Base-by-base conservation (phyloP, 176 grass and related monocot genomes). In the Themeda triandra region DNA sequence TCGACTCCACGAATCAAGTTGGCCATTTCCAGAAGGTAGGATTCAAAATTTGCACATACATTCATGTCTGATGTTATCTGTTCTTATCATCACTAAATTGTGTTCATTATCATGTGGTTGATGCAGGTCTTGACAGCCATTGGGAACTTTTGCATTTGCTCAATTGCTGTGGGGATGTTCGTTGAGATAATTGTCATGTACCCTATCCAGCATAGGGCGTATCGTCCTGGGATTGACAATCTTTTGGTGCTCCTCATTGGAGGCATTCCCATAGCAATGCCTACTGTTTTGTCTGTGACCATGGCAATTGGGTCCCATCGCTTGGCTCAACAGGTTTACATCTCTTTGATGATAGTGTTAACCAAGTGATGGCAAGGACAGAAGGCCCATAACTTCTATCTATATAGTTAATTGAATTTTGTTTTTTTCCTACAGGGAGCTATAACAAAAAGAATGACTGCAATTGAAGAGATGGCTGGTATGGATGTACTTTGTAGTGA, bases 21-120 rank as follows among this genome's bases (percentile, higher is more conserved):
- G 77, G 77, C 28, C 77, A 80, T 48, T 80, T 80, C 42, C 77
- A 73, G 71, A 73, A 73, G 71, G 71, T 15, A 73, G 27, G 71
- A 48, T 73, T 73, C 9, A 73, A 25, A 71, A 48, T 15, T 28
- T 27, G 10, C 14, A 73, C 41, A 73, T 48, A 19, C 42, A 30
- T 24, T 48, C 24, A 48, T 71, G 25, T 10, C 9, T 30, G 71
- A 2, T 48, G 25, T 29, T 6, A 48, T 73, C 71, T 9, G 14
- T 73, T 48, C 10, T 2, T 18, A 29, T 48, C 71, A 10, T 73
- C 70, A 73, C 70, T 48, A 48, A 4, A 73, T 48, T 18, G 13
- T 1, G 44, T 45, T 73, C 14, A 48, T 30, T 46, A 19, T 73
- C 40, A 48, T 73, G 71, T 30, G 42, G 29, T 30, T 30, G 14